Evolutionary conservation across 192 early-diverging fungal species (phyloP).

Genomic region (Rhizophlyctis rosea): DNA sequence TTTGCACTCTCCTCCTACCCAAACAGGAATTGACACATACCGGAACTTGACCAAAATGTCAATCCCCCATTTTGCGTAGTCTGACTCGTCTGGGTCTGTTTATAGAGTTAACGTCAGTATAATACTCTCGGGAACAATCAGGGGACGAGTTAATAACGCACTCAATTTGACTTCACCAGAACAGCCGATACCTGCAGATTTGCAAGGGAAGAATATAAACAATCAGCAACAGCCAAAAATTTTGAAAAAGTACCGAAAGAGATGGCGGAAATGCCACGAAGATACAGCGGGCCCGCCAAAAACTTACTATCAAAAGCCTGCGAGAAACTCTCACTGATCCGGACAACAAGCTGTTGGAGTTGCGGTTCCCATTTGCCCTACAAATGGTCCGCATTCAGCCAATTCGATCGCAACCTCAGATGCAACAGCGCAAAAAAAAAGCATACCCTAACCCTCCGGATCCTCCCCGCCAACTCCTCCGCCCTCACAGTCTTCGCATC

Average conservation of each 20-base stretch:
- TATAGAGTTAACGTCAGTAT: not conserved
- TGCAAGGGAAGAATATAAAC: no score
- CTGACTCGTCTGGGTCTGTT: constrained; percentile 43
- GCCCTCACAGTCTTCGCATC: constrained; percentile 41
- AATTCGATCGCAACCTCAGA: not conserved
- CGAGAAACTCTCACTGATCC: constrained; percentile 69
- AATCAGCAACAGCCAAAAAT: no score
- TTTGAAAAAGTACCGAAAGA: no score
- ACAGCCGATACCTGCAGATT: constrained; percentile 64
- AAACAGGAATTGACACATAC: no score
- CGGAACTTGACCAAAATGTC: constrained; percentile 95
- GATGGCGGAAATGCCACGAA: no score
- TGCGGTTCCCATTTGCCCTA: constrained; percentile 67
- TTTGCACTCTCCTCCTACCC: no score
- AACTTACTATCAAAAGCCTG: constrained; percentile 68
- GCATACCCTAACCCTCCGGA: constrained; percentile 19
- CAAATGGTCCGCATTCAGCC: not conserved
- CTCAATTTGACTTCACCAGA: constrained; percentile 68
- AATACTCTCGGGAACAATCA: no score
- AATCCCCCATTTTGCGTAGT: constrained; percentile 90
- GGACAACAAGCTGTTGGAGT: constrained; percentile 53
- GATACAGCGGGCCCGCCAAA: no score
- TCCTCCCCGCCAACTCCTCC: constrained; percentile 11
- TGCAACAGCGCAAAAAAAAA: not conserved
- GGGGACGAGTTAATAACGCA: constrained; percentile 35